A percentile compares a stretch with the other conserved stretches of the same genome.
Conservation (phyloP, 805 yeast genomes). For the Monosporozyma aerobia region DNA sequence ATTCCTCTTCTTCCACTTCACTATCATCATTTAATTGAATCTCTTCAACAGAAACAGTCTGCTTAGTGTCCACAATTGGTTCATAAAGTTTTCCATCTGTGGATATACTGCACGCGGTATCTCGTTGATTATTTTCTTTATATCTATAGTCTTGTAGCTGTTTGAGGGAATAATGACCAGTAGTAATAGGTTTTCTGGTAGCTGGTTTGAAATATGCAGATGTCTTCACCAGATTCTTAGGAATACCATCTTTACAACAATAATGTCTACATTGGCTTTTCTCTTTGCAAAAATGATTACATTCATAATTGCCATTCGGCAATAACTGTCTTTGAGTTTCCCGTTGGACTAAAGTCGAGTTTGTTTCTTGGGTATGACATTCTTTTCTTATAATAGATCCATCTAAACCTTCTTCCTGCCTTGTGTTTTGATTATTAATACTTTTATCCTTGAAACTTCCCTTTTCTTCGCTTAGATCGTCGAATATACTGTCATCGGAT, state of each 20-base stretch:
- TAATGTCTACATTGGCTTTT: conserved; percentile 35
- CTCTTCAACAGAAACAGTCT: background rate
- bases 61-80: background rate
- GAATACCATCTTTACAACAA: conserved; percentile 40
- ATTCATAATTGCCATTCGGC: conserved; percentile 30
- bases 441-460: background rate
- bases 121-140: background rate
- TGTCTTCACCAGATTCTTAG: conserved; percentile 7
- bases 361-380: background rate
- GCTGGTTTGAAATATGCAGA: background rate
- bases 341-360: background rate
- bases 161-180: background rate
- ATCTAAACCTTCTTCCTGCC: background rate
- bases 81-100: background rate
- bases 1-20: background rate
- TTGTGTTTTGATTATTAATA: background rate
- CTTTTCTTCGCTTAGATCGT: background rate
- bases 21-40: background rate
- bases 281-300: conserved; percentile 37
- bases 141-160: background rate
- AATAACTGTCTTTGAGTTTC: conserved; percentile 7
- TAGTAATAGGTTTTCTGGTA: background rate
- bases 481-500: conserved; percentile 11
- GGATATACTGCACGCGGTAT: background rate
- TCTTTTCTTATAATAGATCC: background rate